Evolutionary conservation across 768 basidiomycete genomes (phyloP).

Genomic region (Chalciporus pseudorubinellus): DNA sequence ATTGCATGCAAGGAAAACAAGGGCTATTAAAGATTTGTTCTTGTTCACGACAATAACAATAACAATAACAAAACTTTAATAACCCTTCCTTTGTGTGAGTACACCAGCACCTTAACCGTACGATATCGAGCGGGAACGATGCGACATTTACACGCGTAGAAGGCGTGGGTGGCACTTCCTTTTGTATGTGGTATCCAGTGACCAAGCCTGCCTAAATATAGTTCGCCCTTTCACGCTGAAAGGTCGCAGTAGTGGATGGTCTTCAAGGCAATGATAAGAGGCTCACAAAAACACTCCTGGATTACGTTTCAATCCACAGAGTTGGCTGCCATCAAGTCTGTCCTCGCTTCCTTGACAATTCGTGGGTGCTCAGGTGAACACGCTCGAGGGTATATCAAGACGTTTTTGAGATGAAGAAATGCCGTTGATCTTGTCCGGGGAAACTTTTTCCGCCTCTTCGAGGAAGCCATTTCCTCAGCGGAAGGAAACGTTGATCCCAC

Average conservation of each 20-base stretch:
- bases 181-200: not conserved
- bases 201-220: not conserved
- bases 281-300: not conserved
- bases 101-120: not conserved
- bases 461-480: too few relatives aligned
- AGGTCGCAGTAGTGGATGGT: too few relatives aligned
- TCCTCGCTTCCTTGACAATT: slow-evolving; percentile 1
- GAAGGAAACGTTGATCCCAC: too few relatives aligned
- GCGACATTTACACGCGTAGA: too few relatives aligned
- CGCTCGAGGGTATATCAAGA: not conserved
- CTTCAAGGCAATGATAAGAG: not conserved
- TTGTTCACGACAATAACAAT: too few relatives aligned
- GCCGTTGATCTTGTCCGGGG: not conserved
- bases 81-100: too few relatives aligned
- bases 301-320: not conserved
- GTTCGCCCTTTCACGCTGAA: too few relatives aligned
- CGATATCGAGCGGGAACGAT: too few relatives aligned
- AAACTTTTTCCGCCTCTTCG: too few relatives aligned
- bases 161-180: not conserved
- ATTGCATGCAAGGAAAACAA: too few relatives aligned
- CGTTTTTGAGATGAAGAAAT: not conserved
- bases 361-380: not conserved
- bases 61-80: too few relatives aligned
- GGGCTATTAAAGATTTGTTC: too few relatives aligned
- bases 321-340: not conserved